Conservation (phyloP, 2,329 filamentous ascomycete genomes). For the Trichoderma afroharzianum region DNA sequence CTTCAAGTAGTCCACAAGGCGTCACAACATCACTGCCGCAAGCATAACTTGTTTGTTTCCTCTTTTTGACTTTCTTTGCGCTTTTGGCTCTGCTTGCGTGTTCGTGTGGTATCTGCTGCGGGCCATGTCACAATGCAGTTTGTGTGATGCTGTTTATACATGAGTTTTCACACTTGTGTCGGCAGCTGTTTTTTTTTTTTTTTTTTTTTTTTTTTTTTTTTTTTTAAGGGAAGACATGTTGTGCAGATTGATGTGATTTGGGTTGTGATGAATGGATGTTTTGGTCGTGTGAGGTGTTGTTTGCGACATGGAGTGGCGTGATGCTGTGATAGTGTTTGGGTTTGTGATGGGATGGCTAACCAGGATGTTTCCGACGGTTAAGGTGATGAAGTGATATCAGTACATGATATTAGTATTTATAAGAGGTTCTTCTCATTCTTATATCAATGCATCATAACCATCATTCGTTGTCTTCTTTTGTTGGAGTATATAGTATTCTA, state of each 20-base stretch:
- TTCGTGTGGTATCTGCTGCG: background rate
- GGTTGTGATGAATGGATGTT: background rate
- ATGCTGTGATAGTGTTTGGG: background rate
- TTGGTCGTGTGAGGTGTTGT: background rate
- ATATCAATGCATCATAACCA: background rate
- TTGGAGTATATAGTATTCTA: background rate
- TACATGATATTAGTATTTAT: background rate
- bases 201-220: no score
- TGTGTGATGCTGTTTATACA: background rate
- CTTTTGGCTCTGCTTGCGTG: background rate
- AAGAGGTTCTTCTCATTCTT: background rate
- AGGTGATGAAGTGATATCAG: no score
- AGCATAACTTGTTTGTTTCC: background rate
- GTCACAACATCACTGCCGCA: slow-evolving; percentile 7
- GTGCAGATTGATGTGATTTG: background rate
- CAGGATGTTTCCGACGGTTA: background rate
- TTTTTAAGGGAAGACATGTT: no score
- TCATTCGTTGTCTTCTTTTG: background rate
- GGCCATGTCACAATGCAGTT: background rate
- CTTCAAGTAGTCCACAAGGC: slow-evolving; percentile 11
- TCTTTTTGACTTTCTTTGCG: background rate
- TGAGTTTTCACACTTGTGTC: background rate
- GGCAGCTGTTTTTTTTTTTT: background rate
- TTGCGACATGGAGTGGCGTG: background rate
- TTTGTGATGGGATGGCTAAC: background rate